Percentiles rank a stretch among this genome's conserved stretches.
These are phyloP conservation scores for Martensiomyces pterosporus DNA, from an alignment of 192 early-diverging fungal species.

Conservation along the genomic window DNA sequence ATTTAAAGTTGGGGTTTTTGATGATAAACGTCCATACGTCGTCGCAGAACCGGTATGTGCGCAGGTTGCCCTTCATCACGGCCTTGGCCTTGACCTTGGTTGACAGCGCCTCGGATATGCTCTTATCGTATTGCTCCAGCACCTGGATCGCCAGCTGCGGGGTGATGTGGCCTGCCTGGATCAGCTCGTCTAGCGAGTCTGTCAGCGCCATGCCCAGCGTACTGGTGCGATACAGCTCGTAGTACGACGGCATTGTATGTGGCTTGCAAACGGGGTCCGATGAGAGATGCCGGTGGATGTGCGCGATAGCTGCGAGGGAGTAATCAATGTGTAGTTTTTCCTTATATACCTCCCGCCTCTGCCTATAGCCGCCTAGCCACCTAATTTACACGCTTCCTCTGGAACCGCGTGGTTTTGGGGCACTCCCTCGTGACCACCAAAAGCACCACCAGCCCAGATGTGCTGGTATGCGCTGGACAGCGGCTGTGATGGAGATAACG, in stretches of 20 bases:
- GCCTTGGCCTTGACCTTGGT: conserved; percentile 74
- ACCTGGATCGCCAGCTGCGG: conserved; percentile 93
- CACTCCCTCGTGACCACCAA: too few relatives aligned
- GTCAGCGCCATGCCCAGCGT: conserved; percentile 90
- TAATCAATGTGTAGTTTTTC: too few relatives aligned
- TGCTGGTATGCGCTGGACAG: too few relatives aligned
- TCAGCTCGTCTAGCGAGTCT: conserved; percentile 95
- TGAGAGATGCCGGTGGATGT: too few relatives aligned
- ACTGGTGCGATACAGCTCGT: conserved; percentile 69
- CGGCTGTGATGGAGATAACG: too few relatives aligned
- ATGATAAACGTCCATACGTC: conserved; percentile 99
- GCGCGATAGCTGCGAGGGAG: too few relatives aligned
- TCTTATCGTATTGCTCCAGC: conserved; percentile 67
- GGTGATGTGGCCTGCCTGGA: conserved; percentile 81
- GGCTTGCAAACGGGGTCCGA: too few relatives aligned
- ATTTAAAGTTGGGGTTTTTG: conserved; percentile 77
- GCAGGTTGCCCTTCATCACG: conserved; percentile 72
- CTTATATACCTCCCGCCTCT: too few relatives aligned
- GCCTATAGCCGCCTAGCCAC: too few relatives aligned
- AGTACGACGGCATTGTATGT: conserved; percentile 63
- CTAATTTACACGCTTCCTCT: too few relatives aligned
- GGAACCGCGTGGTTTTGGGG: too few relatives aligned
- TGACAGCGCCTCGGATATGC: conserved; percentile 84
- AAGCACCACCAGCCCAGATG: too few relatives aligned
- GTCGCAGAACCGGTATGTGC: conserved; percentile 92